Evolutionary conservation across 768 basidiomycete species (phyloP).

Genomic region (Pluteus cervinus): DNA sequence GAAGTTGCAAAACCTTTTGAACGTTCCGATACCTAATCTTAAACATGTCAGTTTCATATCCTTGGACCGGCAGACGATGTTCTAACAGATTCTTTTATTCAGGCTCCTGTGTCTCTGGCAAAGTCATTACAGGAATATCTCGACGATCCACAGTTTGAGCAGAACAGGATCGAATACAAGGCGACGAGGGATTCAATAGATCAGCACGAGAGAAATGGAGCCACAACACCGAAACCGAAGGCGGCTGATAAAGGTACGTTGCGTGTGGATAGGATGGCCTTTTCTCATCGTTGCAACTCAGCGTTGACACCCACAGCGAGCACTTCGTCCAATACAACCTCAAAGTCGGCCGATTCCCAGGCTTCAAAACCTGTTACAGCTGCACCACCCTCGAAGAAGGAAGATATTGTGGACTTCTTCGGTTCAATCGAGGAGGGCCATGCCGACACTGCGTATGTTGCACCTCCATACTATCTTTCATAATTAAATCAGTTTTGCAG

Average conservation of each 20-base stretch:
- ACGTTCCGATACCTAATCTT: constrained; percentile 90
- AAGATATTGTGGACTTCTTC: constrained; percentile 80
- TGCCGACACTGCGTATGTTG: constrained; percentile 44
- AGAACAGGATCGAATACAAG: constrained; percentile 90
- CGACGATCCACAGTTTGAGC: constrained; percentile 94
- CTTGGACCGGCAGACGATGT: not conserved
- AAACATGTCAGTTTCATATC: constrained; percentile 60
- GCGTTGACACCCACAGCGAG: constrained; percentile 1
- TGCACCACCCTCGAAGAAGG: too few relatives aligned
- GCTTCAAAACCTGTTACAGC: constrained; percentile 25
- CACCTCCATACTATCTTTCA: constrained; percentile 4
- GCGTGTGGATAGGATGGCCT: not conserved
- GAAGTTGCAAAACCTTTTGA: constrained; percentile 89
- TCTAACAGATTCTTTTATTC: constrained; percentile 4
- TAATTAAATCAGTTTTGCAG: constrained; percentile 23
- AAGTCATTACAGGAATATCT: constrained; percentile 93
- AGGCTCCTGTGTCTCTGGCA: constrained; percentile 95
- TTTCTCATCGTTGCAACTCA: not conserved
- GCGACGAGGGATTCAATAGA: constrained; percentile 69
- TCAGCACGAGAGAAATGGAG: constrained; percentile 14
- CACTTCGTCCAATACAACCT: constrained; percentile 1
- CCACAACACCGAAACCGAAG: constrained; percentile 12
- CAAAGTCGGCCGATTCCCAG: constrained; percentile 12
- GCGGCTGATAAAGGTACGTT: constrained; percentile 25
- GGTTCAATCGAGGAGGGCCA: constrained; percentile 79